These are phyloP conservation scores for Entamoeba nuttalli DNA, from an alignment of 208 protist species.

Conservation along the genomic window DNA sequence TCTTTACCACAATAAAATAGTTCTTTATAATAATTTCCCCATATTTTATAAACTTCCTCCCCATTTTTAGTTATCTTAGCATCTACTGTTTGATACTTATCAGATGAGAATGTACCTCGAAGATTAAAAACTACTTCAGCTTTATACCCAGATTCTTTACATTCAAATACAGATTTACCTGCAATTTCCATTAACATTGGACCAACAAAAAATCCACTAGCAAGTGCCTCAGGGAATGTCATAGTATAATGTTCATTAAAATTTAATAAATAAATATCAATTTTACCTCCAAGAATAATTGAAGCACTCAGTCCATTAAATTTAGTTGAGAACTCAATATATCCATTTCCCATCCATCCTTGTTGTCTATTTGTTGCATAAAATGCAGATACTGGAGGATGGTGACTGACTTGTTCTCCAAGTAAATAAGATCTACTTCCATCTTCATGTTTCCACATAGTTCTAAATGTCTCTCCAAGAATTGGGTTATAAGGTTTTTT, in stretches of 20 bases:
- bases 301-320: not conserved
- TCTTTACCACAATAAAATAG: not conserved
- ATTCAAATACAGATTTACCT: not conserved
- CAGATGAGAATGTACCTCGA: not conserved
- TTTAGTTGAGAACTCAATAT: not conserved
- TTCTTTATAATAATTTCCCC: not conserved
- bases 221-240: not conserved
- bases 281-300: not conserved
- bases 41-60: not conserved
- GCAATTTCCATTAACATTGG: not conserved
- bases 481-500: not conserved
- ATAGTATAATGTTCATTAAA: not conserved
- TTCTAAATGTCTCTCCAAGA: not conserved
- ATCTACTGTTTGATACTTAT: not conserved
- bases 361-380: not conserved
- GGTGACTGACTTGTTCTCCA: not conserved
- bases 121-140: not conserved
- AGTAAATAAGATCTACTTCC: not conserved
- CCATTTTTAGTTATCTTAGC: not conserved
- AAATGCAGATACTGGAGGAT: not conserved
- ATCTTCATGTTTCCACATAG: not conserved
- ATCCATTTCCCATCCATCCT: not conserved
- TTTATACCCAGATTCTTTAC: not conserved
- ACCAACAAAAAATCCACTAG: not conserved
- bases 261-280: not conserved